A percentile compares a stretch with the other conserved stretches of the same genome.
These are phyloP conservation scores for Symbiodinium pilosum DNA, from an alignment of 73 alveolate genomes.

Conservation along the genomic window DNA sequence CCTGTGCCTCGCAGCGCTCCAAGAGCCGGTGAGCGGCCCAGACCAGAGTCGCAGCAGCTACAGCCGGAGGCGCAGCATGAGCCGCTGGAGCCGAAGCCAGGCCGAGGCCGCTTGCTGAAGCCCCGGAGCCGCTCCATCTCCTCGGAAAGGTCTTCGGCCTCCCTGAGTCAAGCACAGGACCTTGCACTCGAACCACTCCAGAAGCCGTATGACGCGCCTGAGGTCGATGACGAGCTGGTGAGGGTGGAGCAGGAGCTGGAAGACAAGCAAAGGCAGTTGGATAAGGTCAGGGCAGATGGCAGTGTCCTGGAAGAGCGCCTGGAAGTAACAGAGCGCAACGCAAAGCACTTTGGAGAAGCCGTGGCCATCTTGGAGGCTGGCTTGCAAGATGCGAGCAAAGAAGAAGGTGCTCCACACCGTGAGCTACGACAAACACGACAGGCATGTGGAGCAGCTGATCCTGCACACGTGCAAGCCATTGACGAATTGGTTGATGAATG, in stretches of 20 bases:
- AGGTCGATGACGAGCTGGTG: slow-evolving; percentile 23
- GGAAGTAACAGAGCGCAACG: slow-evolving; percentile 54
- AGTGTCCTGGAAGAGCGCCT: slow-evolving; percentile 48
- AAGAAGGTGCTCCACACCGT: slow-evolving; percentile 73
- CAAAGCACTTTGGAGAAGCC: slow-evolving; percentile 38
- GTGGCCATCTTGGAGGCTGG: slow-evolving; percentile 69
- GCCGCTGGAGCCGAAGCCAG: not conserved
- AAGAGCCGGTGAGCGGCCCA: not conserved
- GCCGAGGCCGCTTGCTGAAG: slow-evolving; percentile 23
- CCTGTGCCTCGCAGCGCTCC: not conserved
- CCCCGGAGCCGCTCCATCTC: slow-evolving; percentile 43
- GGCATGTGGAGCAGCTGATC: not conserved
- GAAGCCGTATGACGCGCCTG: not conserved
- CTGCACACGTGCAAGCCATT: slow-evolving; percentile 10
- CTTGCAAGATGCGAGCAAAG: slow-evolving; percentile 43
- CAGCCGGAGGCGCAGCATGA: not conserved
- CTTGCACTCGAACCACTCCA: not conserved
- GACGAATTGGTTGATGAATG: slow-evolving; percentile 78
- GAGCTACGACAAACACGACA: slow-evolving; percentile 2
- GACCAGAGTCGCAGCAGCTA: not conserved
- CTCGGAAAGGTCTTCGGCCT: slow-evolving; percentile 1
- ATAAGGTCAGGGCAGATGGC: slow-evolving; percentile 34
- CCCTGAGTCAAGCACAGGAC: not conserved
- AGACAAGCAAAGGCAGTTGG: slow-evolving; percentile 37
- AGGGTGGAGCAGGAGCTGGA: slow-evolving; percentile 43